Evolutionary conservation across 768 basidiomycete genomes (phyloP).

Genomic region (Terana coerulea): DNA sequence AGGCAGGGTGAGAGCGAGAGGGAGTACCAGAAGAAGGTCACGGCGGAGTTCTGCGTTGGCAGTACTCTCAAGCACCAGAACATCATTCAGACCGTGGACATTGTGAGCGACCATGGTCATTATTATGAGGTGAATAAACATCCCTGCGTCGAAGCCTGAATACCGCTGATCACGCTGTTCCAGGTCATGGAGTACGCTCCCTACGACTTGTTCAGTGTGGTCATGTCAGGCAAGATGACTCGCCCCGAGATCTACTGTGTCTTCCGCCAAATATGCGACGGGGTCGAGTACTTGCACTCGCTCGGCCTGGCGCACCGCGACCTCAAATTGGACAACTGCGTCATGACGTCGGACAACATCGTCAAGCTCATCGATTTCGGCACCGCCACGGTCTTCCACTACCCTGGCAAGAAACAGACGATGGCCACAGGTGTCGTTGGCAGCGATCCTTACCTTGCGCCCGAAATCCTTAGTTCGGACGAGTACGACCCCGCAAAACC

Average conservation of each 20-base stretch:
- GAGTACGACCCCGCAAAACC: slow-evolving; percentile 95
- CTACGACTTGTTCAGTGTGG: slow-evolving; percentile 96
- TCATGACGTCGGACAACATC: slow-evolving; percentile 92
- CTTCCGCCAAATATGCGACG: slow-evolving; percentile 97
- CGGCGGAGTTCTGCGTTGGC: slow-evolving; percentile 98
- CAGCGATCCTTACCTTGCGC: slow-evolving; percentile 96
- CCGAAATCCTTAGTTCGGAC: slow-evolving; percentile 81
- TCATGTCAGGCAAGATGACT: slow-evolving; percentile 99
- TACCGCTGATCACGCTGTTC: not conserved
- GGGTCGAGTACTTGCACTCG: slow-evolving; percentile 96
- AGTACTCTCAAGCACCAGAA: slow-evolving; percentile 91
- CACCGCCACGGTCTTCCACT: slow-evolving; percentile 99
- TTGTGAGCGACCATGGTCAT: slow-evolving; percentile 95
- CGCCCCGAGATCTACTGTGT: slow-evolving; percentile 99
- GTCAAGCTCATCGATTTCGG: slow-evolving; percentile 99
- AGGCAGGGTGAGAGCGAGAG: slow-evolving; percentile 85
- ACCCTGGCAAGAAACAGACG: slow-evolving; percentile 83
- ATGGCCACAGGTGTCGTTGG: slow-evolving; percentile 90
- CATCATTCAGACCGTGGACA: slow-evolving; percentile 97
- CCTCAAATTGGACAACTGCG: slow-evolving; percentile 99
- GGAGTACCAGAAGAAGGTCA: slow-evolving; percentile 99
- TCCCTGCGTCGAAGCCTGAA: slow-evolving; percentile 8
- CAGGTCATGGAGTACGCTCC: slow-evolving; percentile 99
- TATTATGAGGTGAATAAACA: slow-evolving; percentile 91
- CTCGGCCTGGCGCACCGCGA: slow-evolving; percentile 98